phyloP scores from a whole-genome alignment of 441 rosid species.

The Populus trichocarpa region DNA sequence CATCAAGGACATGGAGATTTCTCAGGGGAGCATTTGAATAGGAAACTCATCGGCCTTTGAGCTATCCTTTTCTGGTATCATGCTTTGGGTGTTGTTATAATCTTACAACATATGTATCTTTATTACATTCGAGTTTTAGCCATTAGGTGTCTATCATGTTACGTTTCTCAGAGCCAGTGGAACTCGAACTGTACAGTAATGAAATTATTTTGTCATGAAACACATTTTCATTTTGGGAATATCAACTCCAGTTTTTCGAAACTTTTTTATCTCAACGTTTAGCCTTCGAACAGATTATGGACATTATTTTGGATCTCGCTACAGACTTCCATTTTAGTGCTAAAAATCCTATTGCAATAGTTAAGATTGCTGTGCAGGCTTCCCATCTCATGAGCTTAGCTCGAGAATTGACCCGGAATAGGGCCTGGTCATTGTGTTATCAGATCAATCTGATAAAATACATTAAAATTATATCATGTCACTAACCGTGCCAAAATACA shows the following conservation, averaged over 20 bases:
- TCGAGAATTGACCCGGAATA: too few relatives aligned
- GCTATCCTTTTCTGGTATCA: background rate
- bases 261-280: background rate
- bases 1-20: constrained; percentile 23
- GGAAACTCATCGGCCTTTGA: constrained; percentile 1
- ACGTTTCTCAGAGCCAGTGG: background rate
- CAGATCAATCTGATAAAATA: too few relatives aligned
- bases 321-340: background rate
- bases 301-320: background rate
- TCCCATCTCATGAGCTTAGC: too few relatives aligned
- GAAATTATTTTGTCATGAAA: background rate
- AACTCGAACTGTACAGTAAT: background rate
- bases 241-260: background rate
- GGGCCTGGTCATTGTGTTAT: too few relatives aligned
- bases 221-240: background rate
- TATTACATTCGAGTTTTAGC: background rate
- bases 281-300: background rate
- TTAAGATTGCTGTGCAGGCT: too few relatives aligned
- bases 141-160: background rate
- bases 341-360: background rate
- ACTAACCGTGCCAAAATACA: too few relatives aligned
- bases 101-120: background rate
- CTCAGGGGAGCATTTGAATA: background rate
- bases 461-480: too few relatives aligned
- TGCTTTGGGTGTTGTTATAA: background rate